A percentile compares a stretch with the other conserved stretches of the same genome.
phyloP scores from a whole-genome alignment of 2,329 filamentous ascomycete genomes.

The Pyrenochaeta sp. region DNA sequence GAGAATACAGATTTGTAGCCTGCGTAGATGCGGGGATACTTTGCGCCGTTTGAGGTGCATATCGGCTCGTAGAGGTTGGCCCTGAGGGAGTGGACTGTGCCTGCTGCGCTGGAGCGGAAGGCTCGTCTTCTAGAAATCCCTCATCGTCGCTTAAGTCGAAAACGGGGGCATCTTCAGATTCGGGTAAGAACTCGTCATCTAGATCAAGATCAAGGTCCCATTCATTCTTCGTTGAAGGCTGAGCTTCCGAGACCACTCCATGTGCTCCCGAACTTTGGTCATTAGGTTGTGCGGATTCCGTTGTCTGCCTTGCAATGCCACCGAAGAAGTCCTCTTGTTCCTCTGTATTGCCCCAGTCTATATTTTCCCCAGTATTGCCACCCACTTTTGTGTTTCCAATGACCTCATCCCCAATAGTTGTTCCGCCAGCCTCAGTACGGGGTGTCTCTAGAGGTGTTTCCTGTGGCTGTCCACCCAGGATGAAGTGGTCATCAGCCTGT shows the following conservation, averaged over 20 bases:
- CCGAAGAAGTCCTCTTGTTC: constrained; percentile 47
- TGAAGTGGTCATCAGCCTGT: constrained; percentile 40
- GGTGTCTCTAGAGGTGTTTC: constrained; percentile 34
- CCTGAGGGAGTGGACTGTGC: constrained; percentile 24
- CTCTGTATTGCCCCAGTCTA: constrained; percentile 47
- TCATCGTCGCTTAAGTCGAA: constrained; percentile 86
- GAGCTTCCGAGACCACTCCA: constrained; percentile 21
- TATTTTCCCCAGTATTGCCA: constrained; percentile 38
- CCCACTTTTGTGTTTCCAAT: constrained; percentile 42
- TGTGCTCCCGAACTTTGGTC: constrained; percentile 31
- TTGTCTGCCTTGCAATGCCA: constrained; percentile 16
- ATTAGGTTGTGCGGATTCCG: constrained; percentile 27
- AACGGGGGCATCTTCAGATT: constrained; percentile 57
- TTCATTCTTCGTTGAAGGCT: constrained; percentile 68
- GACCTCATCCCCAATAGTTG: constrained; percentile 41
- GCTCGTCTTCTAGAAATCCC: constrained; percentile 80
- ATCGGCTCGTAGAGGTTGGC: constrained; percentile 37
- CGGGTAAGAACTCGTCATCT: constrained; percentile 74
- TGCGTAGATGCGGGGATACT: constrained; percentile 23
- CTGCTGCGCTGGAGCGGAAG: constrained; percentile 49
- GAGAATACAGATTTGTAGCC: constrained; percentile 58
- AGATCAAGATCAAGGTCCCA: constrained; percentile 87
- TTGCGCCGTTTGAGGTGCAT: constrained; percentile 48
- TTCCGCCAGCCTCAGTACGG: constrained; percentile 38
- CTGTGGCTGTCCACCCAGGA: constrained; percentile 37